Conservation (phyloP, 257 asterid genomes). For the Salvia rosmarinus region DNA sequence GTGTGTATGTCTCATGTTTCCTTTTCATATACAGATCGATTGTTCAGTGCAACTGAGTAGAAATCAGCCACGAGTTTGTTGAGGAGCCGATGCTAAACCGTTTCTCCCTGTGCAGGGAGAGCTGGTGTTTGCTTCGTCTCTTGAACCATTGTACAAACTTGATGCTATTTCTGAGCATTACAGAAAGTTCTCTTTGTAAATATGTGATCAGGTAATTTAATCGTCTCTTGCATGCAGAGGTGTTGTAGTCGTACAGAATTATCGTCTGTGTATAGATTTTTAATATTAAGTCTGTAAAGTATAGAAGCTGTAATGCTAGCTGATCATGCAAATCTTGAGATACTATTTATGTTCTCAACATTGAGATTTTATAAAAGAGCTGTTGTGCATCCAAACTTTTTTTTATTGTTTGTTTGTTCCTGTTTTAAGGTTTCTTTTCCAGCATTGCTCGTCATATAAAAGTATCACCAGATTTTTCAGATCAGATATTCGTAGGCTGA, state of each 20-base stretch:
- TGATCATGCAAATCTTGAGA: background rate
- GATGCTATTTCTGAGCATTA: constrained; percentile 16
- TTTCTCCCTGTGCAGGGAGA: constrained; percentile 34
- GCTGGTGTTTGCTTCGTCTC: background rate
- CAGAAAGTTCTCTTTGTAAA: constrained; percentile 21
- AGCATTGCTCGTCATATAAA: no score
- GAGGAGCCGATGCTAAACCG: constrained; percentile 6
- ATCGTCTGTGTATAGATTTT: constrained; percentile 37
- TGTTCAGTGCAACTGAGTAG: background rate
- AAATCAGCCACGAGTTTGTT: no score
- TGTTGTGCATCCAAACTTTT: background rate
- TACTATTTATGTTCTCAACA: constrained; percentile 1
- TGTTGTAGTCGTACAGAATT: background rate
- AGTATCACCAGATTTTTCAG: no score
- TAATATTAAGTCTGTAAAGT: constrained; percentile 22
- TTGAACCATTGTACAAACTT: constrained; percentile 12
- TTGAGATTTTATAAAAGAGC: background rate
- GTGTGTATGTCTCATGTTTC: background rate
- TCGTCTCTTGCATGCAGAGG: constrained; percentile 4
- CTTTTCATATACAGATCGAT: background rate
- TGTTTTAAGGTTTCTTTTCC: background rate
- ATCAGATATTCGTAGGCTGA: background rate
- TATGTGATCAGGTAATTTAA: constrained; percentile 19
- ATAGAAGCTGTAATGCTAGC: constrained; percentile 1
- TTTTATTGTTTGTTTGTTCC: background rate